phyloP scores from a whole-genome alignment of 2,329 filamentous ascomycete species.

The Graphiopsis chlorocephala region DNA sequence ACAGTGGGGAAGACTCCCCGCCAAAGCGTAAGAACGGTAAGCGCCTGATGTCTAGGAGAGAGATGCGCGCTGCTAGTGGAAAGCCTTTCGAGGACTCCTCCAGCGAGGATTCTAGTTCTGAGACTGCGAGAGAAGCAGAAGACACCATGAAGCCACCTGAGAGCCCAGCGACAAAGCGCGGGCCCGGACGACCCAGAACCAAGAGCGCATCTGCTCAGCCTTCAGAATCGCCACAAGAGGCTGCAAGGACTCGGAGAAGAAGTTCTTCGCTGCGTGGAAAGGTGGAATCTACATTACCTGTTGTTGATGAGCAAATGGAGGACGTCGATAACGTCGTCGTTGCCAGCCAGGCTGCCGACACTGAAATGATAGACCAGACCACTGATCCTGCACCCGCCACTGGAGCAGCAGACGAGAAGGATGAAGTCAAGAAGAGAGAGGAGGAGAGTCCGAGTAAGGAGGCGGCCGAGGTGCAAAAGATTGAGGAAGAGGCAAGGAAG shows the following conservation, averaged over 20 bases:
- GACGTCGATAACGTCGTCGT: conserved; percentile 8
- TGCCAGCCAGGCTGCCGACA: conserved; percentile 15
- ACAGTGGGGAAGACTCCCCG: conserved; percentile 25
- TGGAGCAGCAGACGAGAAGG: conserved; percentile 15
- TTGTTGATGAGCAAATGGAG: conserved; percentile 24
- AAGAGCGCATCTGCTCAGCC: conserved; percentile 29
- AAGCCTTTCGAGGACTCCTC: conserved; percentile 30
- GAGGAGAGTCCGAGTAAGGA: conserved; percentile 27
- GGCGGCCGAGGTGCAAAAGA: conserved; percentile 22
- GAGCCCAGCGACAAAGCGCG: conserved; percentile 25
- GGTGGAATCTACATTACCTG: conserved; percentile 24
- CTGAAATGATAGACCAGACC: background rate
- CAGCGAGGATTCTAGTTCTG: conserved; percentile 27
- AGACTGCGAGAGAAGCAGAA: conserved; percentile 21
- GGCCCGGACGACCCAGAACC: conserved; percentile 26
- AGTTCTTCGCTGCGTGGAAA: conserved; percentile 28
- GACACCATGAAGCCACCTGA: conserved; percentile 30
- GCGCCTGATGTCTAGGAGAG: conserved; percentile 35
- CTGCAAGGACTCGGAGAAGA: conserved; percentile 23
- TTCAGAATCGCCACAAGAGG: conserved; percentile 19
- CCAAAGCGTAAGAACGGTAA: conserved; percentile 32
- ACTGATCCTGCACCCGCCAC: background rate
- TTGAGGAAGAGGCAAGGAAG: conserved; percentile 22
- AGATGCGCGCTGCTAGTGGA: conserved; percentile 33
- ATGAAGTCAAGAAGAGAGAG: conserved; percentile 20